Evolutionary conservation across 169 alveolate genomes (phyloP).

Genomic region (Cryptosporidium andersoni): DNA sequence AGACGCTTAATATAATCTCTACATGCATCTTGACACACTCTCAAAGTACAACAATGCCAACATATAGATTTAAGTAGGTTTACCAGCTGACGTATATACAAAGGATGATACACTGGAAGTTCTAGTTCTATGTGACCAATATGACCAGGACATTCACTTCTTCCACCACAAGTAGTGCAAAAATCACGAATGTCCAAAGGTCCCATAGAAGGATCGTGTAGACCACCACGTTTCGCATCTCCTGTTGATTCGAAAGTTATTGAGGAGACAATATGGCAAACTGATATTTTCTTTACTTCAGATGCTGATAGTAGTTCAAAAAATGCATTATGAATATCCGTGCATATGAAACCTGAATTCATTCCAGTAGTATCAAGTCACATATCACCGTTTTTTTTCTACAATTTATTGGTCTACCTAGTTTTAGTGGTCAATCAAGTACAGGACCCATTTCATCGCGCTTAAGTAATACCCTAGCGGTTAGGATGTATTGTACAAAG

Average conservation of each 20-base stretch:
- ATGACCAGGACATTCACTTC: conserved; percentile 95
- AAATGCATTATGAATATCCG: conserved; percentile 67
- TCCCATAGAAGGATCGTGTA: conserved; percentile 94
- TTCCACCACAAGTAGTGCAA: conserved; percentile 90
- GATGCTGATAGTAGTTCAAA: conserved; percentile 63
- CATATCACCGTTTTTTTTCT: too few species aligned
- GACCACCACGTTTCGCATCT: conserved; percentile 79
- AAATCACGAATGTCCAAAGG: conserved; percentile 88
- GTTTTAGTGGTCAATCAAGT: too few species aligned
- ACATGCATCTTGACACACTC: conserved; percentile 73
- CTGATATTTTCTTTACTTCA: conserved; percentile 63
- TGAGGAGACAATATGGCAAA: conserved; percentile 54
- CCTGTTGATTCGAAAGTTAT: conserved; percentile 61
- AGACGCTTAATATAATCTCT: conserved; percentile 72
- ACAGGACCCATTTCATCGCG: too few species aligned
- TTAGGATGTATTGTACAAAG: too few species aligned
- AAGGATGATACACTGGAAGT: conserved; percentile 93
- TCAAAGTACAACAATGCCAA: conserved; percentile 76
- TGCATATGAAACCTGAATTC: conserved; percentile 60
- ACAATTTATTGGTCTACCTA: too few species aligned
- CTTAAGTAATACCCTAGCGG: too few species aligned
- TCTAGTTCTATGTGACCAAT: conserved; percentile 91
- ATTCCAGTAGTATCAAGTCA: background rate
- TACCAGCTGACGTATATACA: conserved; percentile 85
- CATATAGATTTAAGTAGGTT: conserved; percentile 88